Evolutionary conservation across 306 rosid species (phyloP), one percentile per base, ranked within the genome.

Genomic region (Dalbergia cochinchinensis): DNA sequence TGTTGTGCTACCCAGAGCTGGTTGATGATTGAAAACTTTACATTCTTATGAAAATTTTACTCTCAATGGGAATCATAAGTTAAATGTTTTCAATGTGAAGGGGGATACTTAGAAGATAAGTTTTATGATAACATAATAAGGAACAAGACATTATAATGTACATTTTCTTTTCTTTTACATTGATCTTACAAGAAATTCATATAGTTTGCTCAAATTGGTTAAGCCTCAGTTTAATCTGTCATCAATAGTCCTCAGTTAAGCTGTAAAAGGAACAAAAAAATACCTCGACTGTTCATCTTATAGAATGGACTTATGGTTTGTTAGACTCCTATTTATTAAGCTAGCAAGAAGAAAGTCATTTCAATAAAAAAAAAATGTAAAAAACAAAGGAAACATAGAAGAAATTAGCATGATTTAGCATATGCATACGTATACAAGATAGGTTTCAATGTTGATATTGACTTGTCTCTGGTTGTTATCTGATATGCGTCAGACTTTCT

Each of bases 1-100:
- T 26, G 31, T 3, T 26, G 31, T 26, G 31, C 31, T 26, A 26
- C 31, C 59, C 50, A 51, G 58, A 50, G 61, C 44, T 57, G 9
- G 55, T 81, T 45, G 76, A 34, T 81, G 63, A 37, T 59, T 81
- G 55, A 31, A 66, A 66, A 31, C 16, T 47, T 66, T 16, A 39
- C 37, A 11, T 22, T 83, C 79, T 45, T 66, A 20, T 35, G 8
- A 11, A 19, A 37, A 39, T 53, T 35, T 11, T 70, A 54, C 71
- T 63, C 48, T 61, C 61, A 62, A 47, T 45, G 55, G 20, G 60
- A 35, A 57, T 31, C 35, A 47, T 55, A 64, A 47, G 31, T 11
- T 62, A 48, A 34, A 15, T n/a, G 16, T 50, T 63, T 31, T 76
- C 8, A 71, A n/a, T 26, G 42, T 31, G 54, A 18, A 74, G 50